Percentiles rank a stretch among this genome's conserved stretches.
Evolutionary conservation across 257 asterid genomes (phyloP).

Genomic region (Paulownia fortunei): DNA sequence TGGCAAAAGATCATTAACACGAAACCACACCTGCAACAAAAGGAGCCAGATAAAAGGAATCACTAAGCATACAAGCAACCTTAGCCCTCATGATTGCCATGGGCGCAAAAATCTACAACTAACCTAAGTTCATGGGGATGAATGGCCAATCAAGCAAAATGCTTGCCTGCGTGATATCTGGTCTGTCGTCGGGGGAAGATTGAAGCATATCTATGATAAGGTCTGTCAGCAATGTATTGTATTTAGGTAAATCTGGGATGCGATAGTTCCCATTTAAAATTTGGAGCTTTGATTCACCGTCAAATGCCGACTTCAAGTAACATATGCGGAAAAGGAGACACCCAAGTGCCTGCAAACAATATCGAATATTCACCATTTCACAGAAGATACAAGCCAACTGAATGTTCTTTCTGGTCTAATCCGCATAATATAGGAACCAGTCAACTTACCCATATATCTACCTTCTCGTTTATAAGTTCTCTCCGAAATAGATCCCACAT

Average conservation of each 20-base stretch:
- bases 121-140: slow-evolving; percentile 85
- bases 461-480: slow-evolving; percentile 91
- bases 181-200: slow-evolving; percentile 86
- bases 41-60: slow-evolving; percentile 32
- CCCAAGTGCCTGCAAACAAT: slow-evolving; percentile 83
- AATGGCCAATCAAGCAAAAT: slow-evolving; percentile 90
- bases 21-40: slow-evolving; percentile 89
- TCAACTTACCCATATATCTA: slow-evolving; percentile 95
- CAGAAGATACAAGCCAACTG: slow-evolving; percentile 2
- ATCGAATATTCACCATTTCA: slow-evolving; percentile 13
- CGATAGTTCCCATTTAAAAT: slow-evolving; percentile 92
- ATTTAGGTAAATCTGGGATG: slow-evolving; percentile 91
- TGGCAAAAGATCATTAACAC: slow-evolving; percentile 84
- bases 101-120: slow-evolving; percentile 79
- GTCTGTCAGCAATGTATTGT: slow-evolving; percentile 67
- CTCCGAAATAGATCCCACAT: slow-evolving; percentile 97
- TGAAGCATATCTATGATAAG: slow-evolving; percentile 88
- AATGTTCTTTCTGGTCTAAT: slow-evolving; percentile 8
- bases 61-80: slow-evolving; percentile 42
- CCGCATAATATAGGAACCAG: slow-evolving; percentile 18
- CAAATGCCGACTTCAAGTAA: slow-evolving; percentile 93
- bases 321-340: slow-evolving; percentile 95
- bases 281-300: slow-evolving; percentile 99
- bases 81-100: slow-evolving; percentile 59
- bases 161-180: slow-evolving; percentile 99